phyloP scores from a whole-genome alignment of 768 basidiomycete genomes.

The Pleurotus djamor region DNA sequence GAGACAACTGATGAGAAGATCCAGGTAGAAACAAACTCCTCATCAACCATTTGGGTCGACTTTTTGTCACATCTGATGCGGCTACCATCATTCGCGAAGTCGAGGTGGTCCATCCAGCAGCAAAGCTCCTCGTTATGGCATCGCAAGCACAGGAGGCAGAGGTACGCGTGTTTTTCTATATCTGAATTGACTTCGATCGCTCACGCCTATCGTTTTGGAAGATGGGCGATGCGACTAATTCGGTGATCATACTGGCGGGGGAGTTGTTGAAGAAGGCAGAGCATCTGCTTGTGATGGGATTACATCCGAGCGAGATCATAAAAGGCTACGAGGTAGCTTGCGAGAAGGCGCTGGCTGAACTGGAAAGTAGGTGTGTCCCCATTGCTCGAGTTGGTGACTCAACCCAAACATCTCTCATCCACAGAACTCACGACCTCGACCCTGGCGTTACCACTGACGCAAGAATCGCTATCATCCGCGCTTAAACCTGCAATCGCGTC shows the following conservation, averaged over 20 bases:
- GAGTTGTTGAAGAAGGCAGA: conserved; percentile 95
- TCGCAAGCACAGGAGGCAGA: conserved; percentile 95
- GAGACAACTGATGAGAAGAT: conserved; percentile 9
- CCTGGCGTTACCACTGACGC: conserved; percentile 71
- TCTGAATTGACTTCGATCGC: neutral
- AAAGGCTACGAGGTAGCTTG: conserved; percentile 94
- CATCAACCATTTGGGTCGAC: conserved; percentile 93
- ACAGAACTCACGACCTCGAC: conserved; percentile 69
- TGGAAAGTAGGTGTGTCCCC: conserved; percentile 70
- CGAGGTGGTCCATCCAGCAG: conserved; percentile 98
- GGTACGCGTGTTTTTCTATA: conserved; percentile 42
- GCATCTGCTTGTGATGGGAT: conserved; percentile 89
- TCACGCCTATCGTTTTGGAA: conserved; percentile 22
- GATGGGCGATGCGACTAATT: conserved; percentile 98
- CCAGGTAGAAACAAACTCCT: conserved; percentile 94
- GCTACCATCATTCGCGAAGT: conserved; percentile 98
- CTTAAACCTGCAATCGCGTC: conserved; percentile 93
- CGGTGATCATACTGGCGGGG: conserved; percentile 92
- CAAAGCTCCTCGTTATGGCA: conserved; percentile 98
- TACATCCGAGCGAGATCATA: conserved; percentile 95
- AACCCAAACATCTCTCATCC: conserved; percentile 10
- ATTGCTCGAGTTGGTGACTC: neutral
- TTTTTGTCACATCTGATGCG: conserved; percentile 98
- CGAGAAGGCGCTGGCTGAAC: conserved; percentile 77
- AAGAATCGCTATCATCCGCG: conserved; percentile 65